phyloP scores from a whole-genome alignment of 2,329 filamentous ascomycete genomes.

The Pseudogymnoascus sp. region DNA sequence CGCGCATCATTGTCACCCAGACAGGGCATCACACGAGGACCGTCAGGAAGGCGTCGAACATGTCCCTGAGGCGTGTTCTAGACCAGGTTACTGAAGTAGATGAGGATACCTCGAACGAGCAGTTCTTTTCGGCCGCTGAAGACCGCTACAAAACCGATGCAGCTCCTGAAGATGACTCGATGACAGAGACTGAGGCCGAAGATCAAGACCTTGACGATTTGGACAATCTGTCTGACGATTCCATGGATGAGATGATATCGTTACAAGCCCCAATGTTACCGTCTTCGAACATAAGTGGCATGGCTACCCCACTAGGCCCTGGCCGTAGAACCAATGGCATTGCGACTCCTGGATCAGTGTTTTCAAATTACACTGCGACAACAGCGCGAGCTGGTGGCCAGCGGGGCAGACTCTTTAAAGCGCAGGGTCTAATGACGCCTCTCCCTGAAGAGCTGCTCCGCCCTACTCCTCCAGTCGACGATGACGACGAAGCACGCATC shows the following conservation, averaged over 20 bases:
- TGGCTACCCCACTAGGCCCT: constrained; percentile 72
- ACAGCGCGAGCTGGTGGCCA: constrained; percentile 67
- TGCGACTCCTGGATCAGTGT: constrained; percentile 77
- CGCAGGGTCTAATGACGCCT: constrained; percentile 62
- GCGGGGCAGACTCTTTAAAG: constrained; percentile 73
- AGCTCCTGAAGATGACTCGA: constrained; percentile 45
- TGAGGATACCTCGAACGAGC: constrained; percentile 79
- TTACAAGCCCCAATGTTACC: constrained; percentile 71
- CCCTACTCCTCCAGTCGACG: constrained; percentile 65
- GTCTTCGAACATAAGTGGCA: constrained; percentile 66
- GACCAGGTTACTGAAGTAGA: constrained; percentile 55
- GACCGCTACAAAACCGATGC: constrained; percentile 54
- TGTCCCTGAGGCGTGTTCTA: constrained; percentile 42
- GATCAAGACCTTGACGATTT: constrained; percentile 54
- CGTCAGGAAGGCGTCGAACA: constrained; percentile 37
- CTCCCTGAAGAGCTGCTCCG: constrained; percentile 75
- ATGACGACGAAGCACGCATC: constrained; percentile 82
- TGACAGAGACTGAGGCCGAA: constrained; percentile 54
- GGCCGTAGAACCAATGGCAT: constrained; percentile 65
- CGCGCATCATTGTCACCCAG: constrained; percentile 73
- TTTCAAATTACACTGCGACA: constrained; percentile 77
- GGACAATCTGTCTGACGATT: constrained; percentile 79
- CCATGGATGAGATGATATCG: constrained; percentile 87
- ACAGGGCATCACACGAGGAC: constrained; percentile 49
- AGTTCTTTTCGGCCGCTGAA: constrained; percentile 88